These are phyloP conservation scores for Crepidotus sp. DNA, from an alignment of 1,284 basidiomycete genomes.

Conservation along the genomic window DNA sequence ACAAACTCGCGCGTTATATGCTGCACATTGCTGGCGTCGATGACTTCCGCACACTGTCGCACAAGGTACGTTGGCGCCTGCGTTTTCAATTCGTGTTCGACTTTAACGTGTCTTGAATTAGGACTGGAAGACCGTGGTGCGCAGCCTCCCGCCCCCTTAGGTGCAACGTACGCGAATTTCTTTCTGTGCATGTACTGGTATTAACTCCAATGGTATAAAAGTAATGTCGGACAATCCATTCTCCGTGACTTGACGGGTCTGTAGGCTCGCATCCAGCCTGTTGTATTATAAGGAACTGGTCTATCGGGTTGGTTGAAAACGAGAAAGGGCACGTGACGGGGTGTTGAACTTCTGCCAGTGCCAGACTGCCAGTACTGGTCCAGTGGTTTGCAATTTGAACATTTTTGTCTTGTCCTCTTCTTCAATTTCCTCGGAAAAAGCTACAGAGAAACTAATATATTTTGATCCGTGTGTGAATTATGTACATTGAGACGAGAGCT, in stretches of 20 bases:
- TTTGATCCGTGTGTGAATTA: background rate
- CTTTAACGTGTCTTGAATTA: slow-evolving; percentile 11
- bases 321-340: too few species aligned
- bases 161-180: background rate
- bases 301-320: too few species aligned
- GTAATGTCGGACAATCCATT: background rate
- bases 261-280: too few species aligned
- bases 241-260: too few species aligned
- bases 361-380: too few species aligned
- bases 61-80: slow-evolving; percentile 39
- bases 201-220: background rate
- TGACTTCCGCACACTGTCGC: slow-evolving; percentile 50
- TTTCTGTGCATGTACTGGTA: background rate
- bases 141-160: slow-evolving; percentile 10
- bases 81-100: slow-evolving; percentile 7
- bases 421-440: too few species aligned
- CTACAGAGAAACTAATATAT: too few species aligned
- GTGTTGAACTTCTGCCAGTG: too few species aligned
- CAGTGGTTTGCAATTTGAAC: too few species aligned
- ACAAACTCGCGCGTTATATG: slow-evolving; percentile 57
- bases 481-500: background rate
- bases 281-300: too few species aligned
- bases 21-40: slow-evolving; percentile 43
- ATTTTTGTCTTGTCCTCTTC: too few species aligned
- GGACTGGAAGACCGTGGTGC: slow-evolving; percentile 30